Conservation (phyloP, 73 alveolate genomes). For the Blepharisma japonicum region DNA sequence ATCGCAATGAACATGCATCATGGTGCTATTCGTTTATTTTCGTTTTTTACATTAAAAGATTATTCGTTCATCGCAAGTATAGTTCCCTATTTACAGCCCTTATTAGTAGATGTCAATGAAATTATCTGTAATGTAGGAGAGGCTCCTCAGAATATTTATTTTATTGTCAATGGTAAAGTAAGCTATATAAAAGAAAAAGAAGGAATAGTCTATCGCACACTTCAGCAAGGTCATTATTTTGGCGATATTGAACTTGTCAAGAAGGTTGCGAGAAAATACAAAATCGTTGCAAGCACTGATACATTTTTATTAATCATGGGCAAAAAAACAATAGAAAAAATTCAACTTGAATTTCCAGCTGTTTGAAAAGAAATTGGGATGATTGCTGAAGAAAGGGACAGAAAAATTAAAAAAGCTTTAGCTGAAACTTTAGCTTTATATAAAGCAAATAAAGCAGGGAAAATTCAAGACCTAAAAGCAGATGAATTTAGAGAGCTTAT, state of each 20-base stretch:
- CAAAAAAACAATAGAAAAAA: not conserved
- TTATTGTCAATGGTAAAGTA: constrained; percentile 21
- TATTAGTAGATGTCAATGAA: constrained; percentile 36
- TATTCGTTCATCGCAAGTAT: constrained; percentile 47
- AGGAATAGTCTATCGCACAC: not conserved
- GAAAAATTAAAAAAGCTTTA: no score
- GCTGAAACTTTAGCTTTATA: no score
- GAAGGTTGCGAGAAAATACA: not conserved
- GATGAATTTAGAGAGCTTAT: no score
- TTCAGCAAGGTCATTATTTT: constrained; percentile 14
- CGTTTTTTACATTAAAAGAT: constrained; percentile 40
- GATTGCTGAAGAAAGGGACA: no score
- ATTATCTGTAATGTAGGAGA: constrained; percentile 50
- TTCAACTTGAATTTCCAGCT: not conserved
- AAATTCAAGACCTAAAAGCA: no score
- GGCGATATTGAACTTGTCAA: constrained; percentile 32
- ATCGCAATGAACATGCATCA: constrained; percentile 46
- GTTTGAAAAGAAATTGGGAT: constrained; percentile 16
- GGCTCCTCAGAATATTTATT: constrained; percentile 15
- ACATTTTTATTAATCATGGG: not conserved
- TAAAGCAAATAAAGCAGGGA: no score
- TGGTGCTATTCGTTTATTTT: constrained; percentile 38
- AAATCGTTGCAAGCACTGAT: not conserved
- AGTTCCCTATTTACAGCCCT: constrained; percentile 53
- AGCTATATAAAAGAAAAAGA: not conserved